phyloP scores from a whole-genome alignment of 805 yeast genomes.

The Naumovozyma dairenensis region DNA sequence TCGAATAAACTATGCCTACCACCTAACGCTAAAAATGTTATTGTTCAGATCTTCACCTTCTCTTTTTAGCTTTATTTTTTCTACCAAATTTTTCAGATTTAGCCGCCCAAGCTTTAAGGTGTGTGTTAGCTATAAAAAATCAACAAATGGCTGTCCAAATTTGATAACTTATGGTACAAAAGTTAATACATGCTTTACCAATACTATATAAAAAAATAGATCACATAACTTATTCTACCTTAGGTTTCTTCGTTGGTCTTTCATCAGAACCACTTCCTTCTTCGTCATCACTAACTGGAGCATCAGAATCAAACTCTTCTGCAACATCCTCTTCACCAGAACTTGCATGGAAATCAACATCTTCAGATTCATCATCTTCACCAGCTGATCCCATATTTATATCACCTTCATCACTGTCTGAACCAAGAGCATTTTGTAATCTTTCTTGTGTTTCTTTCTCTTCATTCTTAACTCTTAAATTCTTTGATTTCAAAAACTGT shows the following conservation, averaged over 20 bases:
- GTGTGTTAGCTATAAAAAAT: too few relatives aligned
- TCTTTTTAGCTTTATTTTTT: neutral
- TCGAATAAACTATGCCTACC: too few relatives aligned
- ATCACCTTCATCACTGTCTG: constrained; percentile 41
- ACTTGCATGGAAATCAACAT: constrained; percentile 67
- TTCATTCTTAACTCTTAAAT: constrained; percentile 75
- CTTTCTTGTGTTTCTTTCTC: constrained; percentile 78
- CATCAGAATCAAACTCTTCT: constrained; percentile 74
- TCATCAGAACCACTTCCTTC: constrained; percentile 23
- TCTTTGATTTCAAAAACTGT: constrained; percentile 64
- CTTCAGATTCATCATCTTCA: constrained; percentile 71
- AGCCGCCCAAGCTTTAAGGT: too few relatives aligned
- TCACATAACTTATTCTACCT: constrained; percentile 9
- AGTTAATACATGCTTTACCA: too few relatives aligned
- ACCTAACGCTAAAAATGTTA: too few relatives aligned
- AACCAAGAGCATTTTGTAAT: constrained; percentile 65
- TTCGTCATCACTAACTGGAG: constrained; percentile 24
- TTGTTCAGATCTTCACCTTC: too few relatives aligned
- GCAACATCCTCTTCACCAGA: constrained; percentile 57
- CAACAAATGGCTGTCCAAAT: too few relatives aligned
- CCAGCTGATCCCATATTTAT: constrained; percentile 56
- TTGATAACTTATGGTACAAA: too few relatives aligned
- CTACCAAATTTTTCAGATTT: neutral
- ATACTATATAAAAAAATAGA: neutral
- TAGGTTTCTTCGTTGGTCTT: constrained; percentile 34